Percentiles rank a stretch among this genome's conserved stretches.
Conservation (phyloP, 495 filamentous ascomycete species). For the Cercophora scortea region DNA sequence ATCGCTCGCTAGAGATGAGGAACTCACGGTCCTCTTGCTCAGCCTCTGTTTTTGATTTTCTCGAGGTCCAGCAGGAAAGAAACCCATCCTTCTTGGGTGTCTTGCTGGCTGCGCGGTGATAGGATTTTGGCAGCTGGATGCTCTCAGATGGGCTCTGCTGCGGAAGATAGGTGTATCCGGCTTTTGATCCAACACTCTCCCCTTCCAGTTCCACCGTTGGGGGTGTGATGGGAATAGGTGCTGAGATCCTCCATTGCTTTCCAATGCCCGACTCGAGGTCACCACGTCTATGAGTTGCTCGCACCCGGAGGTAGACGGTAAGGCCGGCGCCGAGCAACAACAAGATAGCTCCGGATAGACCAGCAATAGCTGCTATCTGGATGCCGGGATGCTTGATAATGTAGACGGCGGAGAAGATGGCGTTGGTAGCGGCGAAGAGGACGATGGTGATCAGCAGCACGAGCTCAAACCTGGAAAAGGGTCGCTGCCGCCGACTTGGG, state of each 20-base stretch:
- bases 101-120: no score
- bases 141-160: background rate
- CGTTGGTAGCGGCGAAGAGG: background rate
- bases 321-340: background rate
- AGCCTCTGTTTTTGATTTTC: background rate
- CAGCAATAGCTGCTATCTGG: background rate
- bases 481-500: background rate
- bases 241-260: slow-evolving; percentile 1
- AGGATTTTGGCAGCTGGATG: background rate
- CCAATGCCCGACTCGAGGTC: background rate
- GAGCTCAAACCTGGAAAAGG: slow-evolving; percentile 4
- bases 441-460: slow-evolving; percentile 1
- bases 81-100: no score
- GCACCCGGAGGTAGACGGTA: background rate
- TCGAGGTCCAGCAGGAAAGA: no score
- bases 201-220: background rate
- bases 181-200: background rate
- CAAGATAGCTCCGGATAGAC: background rate
- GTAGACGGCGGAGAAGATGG: slow-evolving; percentile 2
- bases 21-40: background rate
- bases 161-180: background rate
- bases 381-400: slow-evolving; percentile 2
- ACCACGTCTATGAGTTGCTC: background rate
- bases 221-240: background rate
- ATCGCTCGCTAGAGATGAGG: background rate